Percentiles rank a stretch among this genome's conserved stretches.
phyloP scores from a whole-genome alignment of 768 basidiomycete species.

The Wakefieldia striispora region DNA sequence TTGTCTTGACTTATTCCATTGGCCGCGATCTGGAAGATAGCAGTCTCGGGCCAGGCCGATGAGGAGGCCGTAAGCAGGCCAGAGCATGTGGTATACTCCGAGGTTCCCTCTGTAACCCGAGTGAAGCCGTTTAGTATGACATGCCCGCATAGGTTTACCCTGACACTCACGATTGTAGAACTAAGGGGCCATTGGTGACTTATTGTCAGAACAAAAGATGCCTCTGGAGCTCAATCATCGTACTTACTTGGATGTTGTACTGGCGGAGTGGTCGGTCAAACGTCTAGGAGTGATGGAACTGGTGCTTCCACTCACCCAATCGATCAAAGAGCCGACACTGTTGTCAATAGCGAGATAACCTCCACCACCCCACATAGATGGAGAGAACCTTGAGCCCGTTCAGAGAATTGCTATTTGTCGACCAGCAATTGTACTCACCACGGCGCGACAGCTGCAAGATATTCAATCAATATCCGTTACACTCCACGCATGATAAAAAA shows the following conservation, averaged over 20 bases:
- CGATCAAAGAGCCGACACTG: constrained; percentile 42
- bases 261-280: neutral
- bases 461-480: neutral
- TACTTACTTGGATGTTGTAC: constrained; percentile 39
- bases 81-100: constrained; percentile 39
- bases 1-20: constrained; percentile 59
- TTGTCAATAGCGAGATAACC: constrained; percentile 37
- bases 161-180: constrained; percentile 28
- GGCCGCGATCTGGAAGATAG: constrained; percentile 48
- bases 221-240: no score
- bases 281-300: no score
- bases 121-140: neutral
- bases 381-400: constrained; percentile 16
- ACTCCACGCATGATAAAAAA: neutral
- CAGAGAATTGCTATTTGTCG: neutral
- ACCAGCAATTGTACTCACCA: constrained; percentile 9
- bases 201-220: neutral
- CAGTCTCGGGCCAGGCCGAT: constrained; percentile 39
- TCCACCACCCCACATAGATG: constrained; percentile 17
- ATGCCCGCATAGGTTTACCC: neutral
- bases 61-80: constrained; percentile 40
- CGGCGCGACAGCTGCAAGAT: constrained; percentile 14
- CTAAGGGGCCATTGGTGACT: constrained; percentile 1
- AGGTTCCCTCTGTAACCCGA: constrained; percentile 31
- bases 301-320: constrained; percentile 35